Evolutionary conservation across 768 basidiomycete genomes (phyloP), one percentile per base, ranked within the genome.

Genomic region (Tricholoma terreum): DNA sequence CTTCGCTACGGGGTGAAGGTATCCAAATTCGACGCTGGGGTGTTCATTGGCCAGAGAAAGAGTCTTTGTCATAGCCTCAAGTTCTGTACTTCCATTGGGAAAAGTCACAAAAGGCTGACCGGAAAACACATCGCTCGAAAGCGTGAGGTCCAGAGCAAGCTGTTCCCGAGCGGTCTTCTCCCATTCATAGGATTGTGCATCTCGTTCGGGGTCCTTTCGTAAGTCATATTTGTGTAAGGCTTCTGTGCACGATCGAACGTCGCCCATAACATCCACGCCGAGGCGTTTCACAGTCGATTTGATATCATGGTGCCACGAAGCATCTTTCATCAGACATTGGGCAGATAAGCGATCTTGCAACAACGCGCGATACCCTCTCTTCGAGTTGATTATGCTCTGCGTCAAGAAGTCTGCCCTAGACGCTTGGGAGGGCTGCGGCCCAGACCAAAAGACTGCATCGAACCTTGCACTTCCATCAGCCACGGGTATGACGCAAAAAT

Each of bases 21-120:
- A 88, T 17, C 83, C 80, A 68, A 90, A 90, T 6, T 75, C 70
- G 40, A 89, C 67, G 4, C 79, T 73, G n/a, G 86, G 81, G 7
- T 82, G 82, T 60, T 80, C 83, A 15, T 77, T 77, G 17, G 69
- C 74, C 6, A 89, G 70, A 2, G 84, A 84, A 58, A 87, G 75
- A 2, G 82, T 83, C 60, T 79, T 76, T 5, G 84, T 82, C 79
- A 87, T 82, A 2, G 73, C 77, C 66, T 84, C 83, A 22, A 87
- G 60, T 49, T 72, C 74, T 33, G 71, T 63, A 19, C 69, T 68
- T 17, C 61, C 54, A 22, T 67, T 64, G 10, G 56, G 55, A 11
- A 62, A 55, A 46, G 69, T 69, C 4, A 69, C 55, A 52, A 85
- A 71, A 10, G 76, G 62, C 7, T 71, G 74, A 3, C 77, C 65